phyloP scores from a whole-genome alignment of 2,329 filamentous ascomycete genomes.

The Botrytis hyacinthi region DNA sequence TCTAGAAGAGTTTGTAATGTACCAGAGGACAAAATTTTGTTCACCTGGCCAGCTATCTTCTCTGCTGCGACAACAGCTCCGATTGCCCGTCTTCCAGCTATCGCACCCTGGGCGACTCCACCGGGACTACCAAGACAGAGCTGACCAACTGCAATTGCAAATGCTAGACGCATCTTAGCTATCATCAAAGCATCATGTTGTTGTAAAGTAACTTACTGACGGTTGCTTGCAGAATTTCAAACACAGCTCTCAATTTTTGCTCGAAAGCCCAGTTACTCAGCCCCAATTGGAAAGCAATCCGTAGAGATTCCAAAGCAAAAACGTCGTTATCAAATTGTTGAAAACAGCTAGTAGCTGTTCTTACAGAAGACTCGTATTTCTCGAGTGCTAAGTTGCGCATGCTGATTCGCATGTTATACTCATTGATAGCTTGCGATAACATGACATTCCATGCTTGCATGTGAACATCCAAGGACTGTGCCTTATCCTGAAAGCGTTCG shows the following conservation, averaged over 20 bases:
- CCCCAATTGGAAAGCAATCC: neutral
- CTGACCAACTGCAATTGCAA: conserved; percentile 11
- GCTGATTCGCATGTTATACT: conserved; percentile 7
- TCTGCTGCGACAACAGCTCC: conserved; percentile 8
- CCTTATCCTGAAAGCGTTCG: conserved; percentile 11
- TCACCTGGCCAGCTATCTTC: neutral
- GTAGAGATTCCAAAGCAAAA: neutral
- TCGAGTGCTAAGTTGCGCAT: conserved; percentile 2
- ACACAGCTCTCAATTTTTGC: conserved; percentile 4
- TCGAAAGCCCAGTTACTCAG: neutral
- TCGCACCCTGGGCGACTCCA: neutral
- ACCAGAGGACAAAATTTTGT: conserved; percentile 6
- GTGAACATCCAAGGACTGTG: neutral
- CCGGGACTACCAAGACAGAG: conserved; percentile 8
- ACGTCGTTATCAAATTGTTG: conserved; percentile 8
- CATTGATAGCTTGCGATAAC: conserved; percentile 10
- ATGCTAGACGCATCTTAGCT: neutral
- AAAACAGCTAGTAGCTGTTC: conserved; percentile 4
- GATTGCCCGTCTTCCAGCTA: conserved; percentile 11
- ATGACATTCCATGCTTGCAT: conserved; percentile 12
- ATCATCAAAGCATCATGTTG: neutral
- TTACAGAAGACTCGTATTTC: conserved; percentile 2
- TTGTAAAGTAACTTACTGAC: neutral
- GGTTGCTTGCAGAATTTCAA: neutral
- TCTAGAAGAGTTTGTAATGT: conserved; percentile 8